Evolutionary conservation across 176 grass and related monocot species (phyloP).

Genomic region (Oryza australiensis): DNA sequence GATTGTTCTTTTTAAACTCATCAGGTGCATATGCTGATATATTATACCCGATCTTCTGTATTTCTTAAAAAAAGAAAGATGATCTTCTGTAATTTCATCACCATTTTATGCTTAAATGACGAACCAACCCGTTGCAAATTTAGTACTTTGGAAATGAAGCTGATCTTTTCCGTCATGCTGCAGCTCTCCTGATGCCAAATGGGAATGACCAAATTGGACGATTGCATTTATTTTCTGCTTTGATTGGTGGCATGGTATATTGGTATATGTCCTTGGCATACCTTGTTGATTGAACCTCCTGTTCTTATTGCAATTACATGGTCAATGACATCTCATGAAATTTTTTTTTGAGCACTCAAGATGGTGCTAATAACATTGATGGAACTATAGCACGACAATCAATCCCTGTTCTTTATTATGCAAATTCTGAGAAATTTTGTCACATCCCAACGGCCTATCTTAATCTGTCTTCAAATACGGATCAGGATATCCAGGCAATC

Average conservation of each 20-base stretch:
- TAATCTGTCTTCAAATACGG: background rate
- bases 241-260: background rate
- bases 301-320: slow-evolving; percentile 7
- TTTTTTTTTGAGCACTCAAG: background rate
- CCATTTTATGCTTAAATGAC: background rate
- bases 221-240: background rate
- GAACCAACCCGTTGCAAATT: background rate
- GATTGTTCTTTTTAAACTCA: slow-evolving; percentile 21
- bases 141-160: background rate
- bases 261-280: background rate
- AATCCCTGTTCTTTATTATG: background rate
- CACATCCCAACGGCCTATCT: background rate
- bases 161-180: slow-evolving; percentile 9
- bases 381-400: slow-evolving; percentile 3
- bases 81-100: slow-evolving; percentile 7
- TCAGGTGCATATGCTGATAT: slow-evolving; percentile 23
- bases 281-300: background rate
- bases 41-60: slow-evolving; percentile 21
- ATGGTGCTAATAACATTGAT: background rate
- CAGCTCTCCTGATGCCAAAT: background rate
- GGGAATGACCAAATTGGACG: background rate
- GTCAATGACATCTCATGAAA: slow-evolving; percentile 24
- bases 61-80: background rate
- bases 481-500: background rate
- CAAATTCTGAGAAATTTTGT: background rate